Evolutionary conservation across 306 rosid species (phyloP), one percentile per base, ranked within the genome.

Genomic region (Ochetophila trinervis): DNA sequence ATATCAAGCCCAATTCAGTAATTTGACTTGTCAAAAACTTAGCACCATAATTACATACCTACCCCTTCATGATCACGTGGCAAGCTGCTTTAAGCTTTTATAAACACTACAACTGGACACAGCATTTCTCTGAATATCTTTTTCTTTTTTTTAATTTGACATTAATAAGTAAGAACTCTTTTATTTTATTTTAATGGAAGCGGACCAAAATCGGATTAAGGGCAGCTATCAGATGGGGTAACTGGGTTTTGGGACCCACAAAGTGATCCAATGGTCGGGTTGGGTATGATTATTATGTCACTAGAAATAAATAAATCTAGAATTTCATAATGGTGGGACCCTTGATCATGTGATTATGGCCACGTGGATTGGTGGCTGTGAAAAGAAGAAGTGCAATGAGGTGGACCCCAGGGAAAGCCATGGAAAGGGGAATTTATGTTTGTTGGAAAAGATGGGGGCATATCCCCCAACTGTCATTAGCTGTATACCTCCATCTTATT

Each of bases 331-430:
- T 72, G 51, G 54, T 45, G 14, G 44, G 42, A 21, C 23, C 20
- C 54, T 44, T 37, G 14, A 27, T 62, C 54, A 62, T 15, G 53
- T 48, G 67, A n/a, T 65, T 55, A 32, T 57, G 47, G 36, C 65
- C 73, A 68, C 62, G 65, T 68, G 57, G 65, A 45, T 4, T 30
- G 50, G 65, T 57, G 73, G 20, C 48, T 68, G 30, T 34, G 21
- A 62, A 7, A 45, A 22, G 40, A 62, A 45, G 42, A 8, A 23
- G 32, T 27, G 32, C 32, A 21, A 27, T 62, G 23, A 12, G 8
- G 55, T 45, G 55, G 67, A 36, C 40, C 54, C 51, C 13, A 14
- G 8, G 11, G 36, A 20, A 32, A 27, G 20, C 50, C 59, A 50
- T 50, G 2, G 4, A 10, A 10, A 6, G 40, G 44, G 57, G 62